Conservation (phyloP, 1,284 basidiomycete genomes). For the Ganoderma resinaceum region DNA sequence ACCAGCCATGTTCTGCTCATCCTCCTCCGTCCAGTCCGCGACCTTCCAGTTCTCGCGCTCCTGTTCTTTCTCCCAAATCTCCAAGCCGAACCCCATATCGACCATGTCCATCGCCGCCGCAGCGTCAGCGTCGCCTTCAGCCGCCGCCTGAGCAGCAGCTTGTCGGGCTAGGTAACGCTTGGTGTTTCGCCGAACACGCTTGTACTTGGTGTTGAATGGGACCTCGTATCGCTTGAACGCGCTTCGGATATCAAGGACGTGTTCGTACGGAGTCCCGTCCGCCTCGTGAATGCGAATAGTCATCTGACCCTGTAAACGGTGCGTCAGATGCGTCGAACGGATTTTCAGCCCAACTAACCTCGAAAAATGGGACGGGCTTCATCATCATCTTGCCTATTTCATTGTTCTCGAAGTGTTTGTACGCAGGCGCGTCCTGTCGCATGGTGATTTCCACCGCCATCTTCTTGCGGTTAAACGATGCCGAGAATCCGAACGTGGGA, state of each 20-base stretch:
- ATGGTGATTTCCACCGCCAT: conserved; percentile 97
- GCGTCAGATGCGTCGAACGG: conserved; percentile 13
- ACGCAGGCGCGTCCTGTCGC: conserved; percentile 87
- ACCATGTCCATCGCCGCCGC: conserved; percentile 94
- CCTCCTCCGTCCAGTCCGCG: conserved; percentile 97
- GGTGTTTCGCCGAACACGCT: conserved; percentile 93
- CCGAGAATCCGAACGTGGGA: conserved; percentile 89
- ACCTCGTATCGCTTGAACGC: conserved; percentile 94
- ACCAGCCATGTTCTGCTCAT: conserved; percentile 91
- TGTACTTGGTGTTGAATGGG: conserved; percentile 99
- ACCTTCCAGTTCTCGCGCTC: conserved; percentile 96
- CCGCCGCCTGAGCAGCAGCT: conserved; percentile 91
- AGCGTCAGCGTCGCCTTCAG: conserved; percentile 89
- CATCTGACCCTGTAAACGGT: conserved; percentile 81
- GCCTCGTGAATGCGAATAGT: conserved; percentile 99
- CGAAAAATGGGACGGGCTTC: conserved; percentile 89
- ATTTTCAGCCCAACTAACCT: conserved; percentile 51
- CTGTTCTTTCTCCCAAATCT: conserved; percentile 95
- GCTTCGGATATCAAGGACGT: conserved; percentile 92
- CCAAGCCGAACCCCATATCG: conserved; percentile 95
- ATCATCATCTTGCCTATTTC: conserved; percentile 71
- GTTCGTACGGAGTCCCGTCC: conserved; percentile 98
- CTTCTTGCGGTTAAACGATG: conserved; percentile 97
- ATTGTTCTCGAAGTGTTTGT: conserved; percentile 69
- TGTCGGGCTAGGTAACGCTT: conserved; percentile 95